Percentiles rank a stretch among this genome's conserved stretches.
Conservation (phyloP, 768 basidiomycete species). For the Sarcomyxa edulis region DNA sequence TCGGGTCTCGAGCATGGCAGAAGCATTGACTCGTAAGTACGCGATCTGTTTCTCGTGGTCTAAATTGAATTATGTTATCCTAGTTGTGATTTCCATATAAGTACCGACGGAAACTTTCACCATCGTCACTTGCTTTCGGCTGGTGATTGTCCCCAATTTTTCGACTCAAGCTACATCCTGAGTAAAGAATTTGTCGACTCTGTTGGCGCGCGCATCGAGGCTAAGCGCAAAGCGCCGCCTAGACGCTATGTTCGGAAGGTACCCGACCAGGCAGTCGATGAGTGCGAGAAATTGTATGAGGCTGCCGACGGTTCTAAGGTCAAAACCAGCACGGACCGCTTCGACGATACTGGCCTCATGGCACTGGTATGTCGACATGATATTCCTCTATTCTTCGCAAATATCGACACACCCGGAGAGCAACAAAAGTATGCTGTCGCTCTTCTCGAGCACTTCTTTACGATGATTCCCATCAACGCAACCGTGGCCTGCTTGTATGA, state of each 20-base stretch:
- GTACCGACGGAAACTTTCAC: conserved; percentile 27
- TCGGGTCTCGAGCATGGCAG: conserved; percentile 1
- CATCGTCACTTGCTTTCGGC: conserved; percentile 24
- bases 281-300: conserved; percentile 22
- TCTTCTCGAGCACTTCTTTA: conserved; percentile 22
- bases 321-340: conserved; percentile 18
- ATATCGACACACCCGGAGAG: conserved; percentile 25
- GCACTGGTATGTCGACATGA: conserved; percentile 26
- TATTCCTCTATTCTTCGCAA: conserved; percentile 21
- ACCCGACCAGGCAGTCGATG: conserved; percentile 27
- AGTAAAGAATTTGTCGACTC: conserved; percentile 25
- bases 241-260: conserved; percentile 10
- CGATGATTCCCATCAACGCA: conserved; percentile 14
- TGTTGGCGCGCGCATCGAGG: conserved; percentile 21
- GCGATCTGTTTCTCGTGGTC: background rate
- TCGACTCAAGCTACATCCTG: conserved; percentile 27
- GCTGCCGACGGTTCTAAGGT: conserved; percentile 19
- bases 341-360: conserved; percentile 24
- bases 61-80: background rate
- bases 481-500: conserved; percentile 17
- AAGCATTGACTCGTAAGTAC: conserved; percentile 4
- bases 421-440: conserved; percentile 23
- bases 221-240: conserved; percentile 11
- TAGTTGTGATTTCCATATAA: conserved; percentile 4
- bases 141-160: conserved; percentile 25